These are phyloP conservation scores for Lactuca sativa DNA, from an alignment of 129 eudicot species.

Conservation along the genomic window DNA sequence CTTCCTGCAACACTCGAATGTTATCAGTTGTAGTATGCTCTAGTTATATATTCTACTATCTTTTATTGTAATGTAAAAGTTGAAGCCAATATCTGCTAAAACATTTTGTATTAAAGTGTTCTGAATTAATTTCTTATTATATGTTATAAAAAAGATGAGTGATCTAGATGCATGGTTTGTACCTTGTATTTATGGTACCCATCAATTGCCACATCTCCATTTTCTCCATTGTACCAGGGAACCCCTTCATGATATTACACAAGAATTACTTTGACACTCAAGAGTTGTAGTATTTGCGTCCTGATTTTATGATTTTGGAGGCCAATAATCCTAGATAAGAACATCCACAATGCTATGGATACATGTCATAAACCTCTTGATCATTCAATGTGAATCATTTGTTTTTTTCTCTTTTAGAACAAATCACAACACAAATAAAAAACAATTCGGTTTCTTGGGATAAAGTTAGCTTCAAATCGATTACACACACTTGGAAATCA, in stretches of 20 bases:
- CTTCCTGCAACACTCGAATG: conserved; percentile 45
- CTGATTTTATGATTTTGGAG: too few relatives aligned
- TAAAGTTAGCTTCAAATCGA: too few relatives aligned
- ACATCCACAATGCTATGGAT: too few relatives aligned
- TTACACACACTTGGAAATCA: neutral
- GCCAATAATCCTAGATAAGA: too few relatives aligned
- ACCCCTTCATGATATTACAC: neutral
- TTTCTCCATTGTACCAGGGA: conserved; percentile 36
- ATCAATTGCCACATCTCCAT: conserved; percentile 69
- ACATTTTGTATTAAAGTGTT: neutral
- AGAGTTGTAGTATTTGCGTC: too few relatives aligned
- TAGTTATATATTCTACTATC: neutral
- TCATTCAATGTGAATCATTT: too few relatives aligned
- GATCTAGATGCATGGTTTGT: neutral
- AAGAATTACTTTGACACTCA: neutral
- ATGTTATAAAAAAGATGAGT: neutral
- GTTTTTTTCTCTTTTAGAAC: too few relatives aligned
- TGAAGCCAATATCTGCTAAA: neutral
- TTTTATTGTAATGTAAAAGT: neutral
- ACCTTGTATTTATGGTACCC: conserved; percentile 94
- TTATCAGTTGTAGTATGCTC: neutral
- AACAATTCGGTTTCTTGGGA: too few relatives aligned
- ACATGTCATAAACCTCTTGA: too few relatives aligned
- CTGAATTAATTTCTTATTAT: neutral
- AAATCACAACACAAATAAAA: too few relatives aligned